Evolutionary conservation across 2,329 filamentous ascomycete species (phyloP).

Genomic region (Akanthomyces lecanii): DNA sequence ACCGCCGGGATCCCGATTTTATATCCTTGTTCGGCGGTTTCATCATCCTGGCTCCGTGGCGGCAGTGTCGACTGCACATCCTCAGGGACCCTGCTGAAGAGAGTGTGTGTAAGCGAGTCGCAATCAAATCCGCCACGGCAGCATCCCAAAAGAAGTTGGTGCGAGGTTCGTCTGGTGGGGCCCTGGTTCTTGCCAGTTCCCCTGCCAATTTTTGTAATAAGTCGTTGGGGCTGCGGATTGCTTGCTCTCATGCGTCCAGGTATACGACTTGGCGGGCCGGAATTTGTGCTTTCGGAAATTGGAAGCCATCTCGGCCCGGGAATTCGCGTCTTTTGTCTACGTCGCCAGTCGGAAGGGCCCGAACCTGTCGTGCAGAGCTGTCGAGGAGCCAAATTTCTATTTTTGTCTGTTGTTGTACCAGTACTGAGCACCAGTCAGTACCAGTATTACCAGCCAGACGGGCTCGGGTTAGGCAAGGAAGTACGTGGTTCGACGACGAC

Average conservation of each 20-base stretch:
- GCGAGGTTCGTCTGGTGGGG: background rate
- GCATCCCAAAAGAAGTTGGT: background rate
- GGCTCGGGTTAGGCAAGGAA: background rate
- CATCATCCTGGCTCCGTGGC: constrained; percentile 7
- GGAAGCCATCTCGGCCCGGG: background rate
- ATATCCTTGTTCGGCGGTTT: constrained; percentile 9
- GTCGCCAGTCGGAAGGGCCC: background rate
- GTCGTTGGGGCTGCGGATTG: background rate
- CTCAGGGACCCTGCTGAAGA: background rate
- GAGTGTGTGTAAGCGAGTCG: background rate
- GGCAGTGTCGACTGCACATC: constrained; percentile 6
- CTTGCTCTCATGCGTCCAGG: background rate
- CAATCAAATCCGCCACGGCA: background rate
- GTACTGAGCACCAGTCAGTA: no score
- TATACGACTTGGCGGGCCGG: background rate
- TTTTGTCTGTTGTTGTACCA: background rate
- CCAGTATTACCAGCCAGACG: background rate
- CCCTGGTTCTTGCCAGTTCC: background rate
- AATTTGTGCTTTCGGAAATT: background rate
- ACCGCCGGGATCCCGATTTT: background rate
- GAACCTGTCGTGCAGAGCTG: constrained; percentile 1
- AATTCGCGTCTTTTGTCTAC: background rate
- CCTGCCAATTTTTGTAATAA: background rate
- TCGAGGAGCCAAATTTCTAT: background rate
- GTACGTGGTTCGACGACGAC: background rate